These are phyloP conservation scores for Emydomyces testavorans DNA, from an alignment of 2,329 filamentous ascomycete genomes.

Conservation along the genomic window DNA sequence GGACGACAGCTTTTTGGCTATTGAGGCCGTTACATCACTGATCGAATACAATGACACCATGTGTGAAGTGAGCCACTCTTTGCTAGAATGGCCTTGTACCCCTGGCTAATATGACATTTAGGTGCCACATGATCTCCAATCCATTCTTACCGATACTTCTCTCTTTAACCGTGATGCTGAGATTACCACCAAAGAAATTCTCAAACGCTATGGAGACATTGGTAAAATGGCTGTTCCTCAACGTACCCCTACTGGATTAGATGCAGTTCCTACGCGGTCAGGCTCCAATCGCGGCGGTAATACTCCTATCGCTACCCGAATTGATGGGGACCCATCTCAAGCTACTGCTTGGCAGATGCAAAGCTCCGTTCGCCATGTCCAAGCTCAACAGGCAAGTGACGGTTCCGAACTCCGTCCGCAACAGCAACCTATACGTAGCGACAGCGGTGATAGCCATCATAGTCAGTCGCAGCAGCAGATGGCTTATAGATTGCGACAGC, in stretches of 20 bases:
- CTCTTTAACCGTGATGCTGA: conserved; percentile 75
- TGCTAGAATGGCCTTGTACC: conserved; percentile 3
- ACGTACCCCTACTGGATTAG: conserved; percentile 44
- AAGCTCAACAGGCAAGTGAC: conserved; percentile 17
- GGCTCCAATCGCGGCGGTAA: conserved; percentile 32
- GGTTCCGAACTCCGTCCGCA: conserved; percentile 10
- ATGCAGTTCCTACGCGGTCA: conserved; percentile 41
- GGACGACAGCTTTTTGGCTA: conserved; percentile 81
- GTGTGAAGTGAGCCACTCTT: conserved; percentile 59
- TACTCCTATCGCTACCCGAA: conserved; percentile 46
- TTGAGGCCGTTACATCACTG: conserved; percentile 80
- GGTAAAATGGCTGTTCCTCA: conserved; percentile 50
- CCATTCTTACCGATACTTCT: conserved; percentile 69
- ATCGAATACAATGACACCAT: conserved; percentile 93
- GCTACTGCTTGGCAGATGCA: conserved; percentile 65
- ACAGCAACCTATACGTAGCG: conserved; percentile 14
- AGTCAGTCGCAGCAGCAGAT: conserved; percentile 23
- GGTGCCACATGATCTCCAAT: conserved; percentile 87
- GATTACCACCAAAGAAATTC: conserved; percentile 91
- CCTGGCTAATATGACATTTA: conserved; percentile 29
- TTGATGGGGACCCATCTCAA: conserved; percentile 76
- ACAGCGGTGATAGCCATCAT: conserved; percentile 25
- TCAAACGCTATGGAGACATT: conserved; percentile 84
- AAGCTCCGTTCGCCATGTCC: conserved; percentile 66
- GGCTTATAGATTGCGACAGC: conserved; percentile 28